Base-by-base conservation (phyloP, 1,139 yeast genomes). In the Scheffersomyces stambukii region DNA sequence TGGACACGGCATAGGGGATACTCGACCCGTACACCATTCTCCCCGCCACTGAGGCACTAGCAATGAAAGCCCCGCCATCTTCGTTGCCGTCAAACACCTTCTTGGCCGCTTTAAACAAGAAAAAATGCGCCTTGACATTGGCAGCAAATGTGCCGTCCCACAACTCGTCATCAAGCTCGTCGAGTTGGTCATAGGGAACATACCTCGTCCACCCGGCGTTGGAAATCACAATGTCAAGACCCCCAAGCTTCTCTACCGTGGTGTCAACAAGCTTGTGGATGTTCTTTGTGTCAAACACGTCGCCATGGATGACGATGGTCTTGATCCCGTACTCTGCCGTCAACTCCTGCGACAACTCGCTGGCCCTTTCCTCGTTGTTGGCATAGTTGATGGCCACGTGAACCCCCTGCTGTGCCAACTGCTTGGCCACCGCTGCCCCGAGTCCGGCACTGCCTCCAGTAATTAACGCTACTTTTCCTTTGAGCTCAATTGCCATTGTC, bases 211-310 rank as follows among this genome's bases (percentile, higher is more conserved):
- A 38, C 2, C 75, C 75, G 10, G 75, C 75, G 41, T 68, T 68
- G 8, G 71, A 62, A 9, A 68, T 68, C 26, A 65, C 55, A 5
- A 64, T 53, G 37, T 66, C 57, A 23, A 68, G 37, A 28, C 60
- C 57, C 6, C 70, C 70, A 38, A 67, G 63, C 21, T 37, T 33
- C 11, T 46, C 49, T 8, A 65, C 67, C 1, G 69, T 48, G 24
- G 46, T 40, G 7, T 42, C 42, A 6, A 67, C 64, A 5, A 69
- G 46, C 4, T 42, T 42, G 1, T 33, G 34, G 5, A 66, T 50
- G 4, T 72, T 63, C 29, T 52, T 52, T 2, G 66, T 66, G 16
- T 50, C 43, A 3, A 67, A 52, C 16, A 65, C 61, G 36, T 69
- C 75, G 8, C 71, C 75, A 8, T 62, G 47, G 4, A 64, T 51